A percentile compares a stretch with the other conserved stretches of the same genome.
These are phyloP conservation scores for Annona cherimola DNA, from an alignment of 164 flowering plant genomes.

Conservation along the genomic window DNA sequence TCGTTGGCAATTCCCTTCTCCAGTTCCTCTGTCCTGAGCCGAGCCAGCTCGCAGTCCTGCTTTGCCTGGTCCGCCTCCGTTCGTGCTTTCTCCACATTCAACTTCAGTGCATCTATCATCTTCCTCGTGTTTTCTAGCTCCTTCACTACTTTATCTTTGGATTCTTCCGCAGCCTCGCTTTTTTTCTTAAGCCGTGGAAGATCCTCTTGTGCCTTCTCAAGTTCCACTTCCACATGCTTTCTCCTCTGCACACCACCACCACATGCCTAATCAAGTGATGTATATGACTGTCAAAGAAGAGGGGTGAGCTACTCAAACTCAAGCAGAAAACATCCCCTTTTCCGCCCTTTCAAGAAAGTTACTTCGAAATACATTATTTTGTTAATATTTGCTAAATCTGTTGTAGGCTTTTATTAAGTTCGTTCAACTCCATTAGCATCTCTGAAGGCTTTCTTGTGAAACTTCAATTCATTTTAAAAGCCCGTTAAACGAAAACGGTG, in stretches of 20 bases:
- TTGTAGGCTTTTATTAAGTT: no score
- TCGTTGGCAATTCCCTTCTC: conserved; percentile 81
- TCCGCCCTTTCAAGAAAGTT: no score
- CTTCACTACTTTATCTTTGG: conserved; percentile 45
- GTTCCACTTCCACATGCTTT: conserved; percentile 47
- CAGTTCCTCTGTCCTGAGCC: conserved; percentile 66
- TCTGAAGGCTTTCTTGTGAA: no score
- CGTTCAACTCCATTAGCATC: no score
- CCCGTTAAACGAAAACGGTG: no score
- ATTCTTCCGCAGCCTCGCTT: conserved; percentile 64
- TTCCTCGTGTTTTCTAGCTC: conserved; percentile 72
- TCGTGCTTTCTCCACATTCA: conserved; percentile 76
- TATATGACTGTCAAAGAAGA: no score
- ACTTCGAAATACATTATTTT: no score
- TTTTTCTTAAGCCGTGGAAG: conserved; percentile 50
- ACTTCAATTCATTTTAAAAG: no score
- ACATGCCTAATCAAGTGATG: no score
- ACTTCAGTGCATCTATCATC: conserved; percentile 70
- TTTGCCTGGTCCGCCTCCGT: conserved; percentile 83
- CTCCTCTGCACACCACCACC: conserved; percentile 1
- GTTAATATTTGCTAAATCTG: no score
- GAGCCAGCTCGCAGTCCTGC: conserved; percentile 81
- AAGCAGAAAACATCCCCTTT: no score
- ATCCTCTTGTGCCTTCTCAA: conserved; percentile 69
- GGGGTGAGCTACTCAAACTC: no score